phyloP scores from a whole-genome alignment of 306 rosid species.

The Prunus kanzakura region DNA sequence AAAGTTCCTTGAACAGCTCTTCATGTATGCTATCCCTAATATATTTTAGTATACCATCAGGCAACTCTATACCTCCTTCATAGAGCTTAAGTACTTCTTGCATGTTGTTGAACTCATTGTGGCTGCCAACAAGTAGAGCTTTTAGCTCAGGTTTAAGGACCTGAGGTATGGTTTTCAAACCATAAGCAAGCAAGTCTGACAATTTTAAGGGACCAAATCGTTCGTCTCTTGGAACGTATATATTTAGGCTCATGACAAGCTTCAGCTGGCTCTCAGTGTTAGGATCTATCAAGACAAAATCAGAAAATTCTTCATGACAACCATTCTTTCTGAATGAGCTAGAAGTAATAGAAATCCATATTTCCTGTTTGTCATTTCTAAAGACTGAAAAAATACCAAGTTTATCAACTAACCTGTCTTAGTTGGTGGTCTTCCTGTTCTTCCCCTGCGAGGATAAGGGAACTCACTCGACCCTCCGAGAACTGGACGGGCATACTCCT shows the following conservation, averaged over 20 bases:
- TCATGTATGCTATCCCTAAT: constrained; percentile 44
- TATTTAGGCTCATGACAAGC: constrained; percentile 41
- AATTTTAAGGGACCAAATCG: constrained; percentile 78
- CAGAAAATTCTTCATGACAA: neutral
- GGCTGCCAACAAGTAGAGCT: constrained; percentile 48
- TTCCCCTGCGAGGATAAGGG: constrained; percentile 84
- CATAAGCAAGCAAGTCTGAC: constrained; percentile 73
- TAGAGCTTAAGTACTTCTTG: constrained; percentile 59
- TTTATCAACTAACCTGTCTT: constrained; percentile 35
- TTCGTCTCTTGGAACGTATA: constrained; percentile 87
- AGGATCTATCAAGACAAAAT: constrained; percentile 41
- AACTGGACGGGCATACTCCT: constrained; percentile 45
- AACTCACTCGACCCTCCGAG: constrained; percentile 59
- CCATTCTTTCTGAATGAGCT: neutral
- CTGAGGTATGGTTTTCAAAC: constrained; percentile 57
- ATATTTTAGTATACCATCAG: constrained; percentile 34
- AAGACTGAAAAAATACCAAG: neutral
- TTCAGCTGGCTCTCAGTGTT: constrained; percentile 55
- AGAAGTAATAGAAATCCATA: neutral
- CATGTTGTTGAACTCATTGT: constrained; percentile 69
- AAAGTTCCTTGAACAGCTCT: constrained; percentile 60
- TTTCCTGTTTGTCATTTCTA: too few relatives aligned
- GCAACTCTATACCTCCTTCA: constrained; percentile 68
- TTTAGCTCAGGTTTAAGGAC: constrained; percentile 56
- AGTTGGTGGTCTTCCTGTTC: constrained; percentile 62